These are phyloP conservation scores for Pestalotiopsis sp. DNA, from an alignment of 2,329 filamentous ascomycete species.

Conservation along the genomic window DNA sequence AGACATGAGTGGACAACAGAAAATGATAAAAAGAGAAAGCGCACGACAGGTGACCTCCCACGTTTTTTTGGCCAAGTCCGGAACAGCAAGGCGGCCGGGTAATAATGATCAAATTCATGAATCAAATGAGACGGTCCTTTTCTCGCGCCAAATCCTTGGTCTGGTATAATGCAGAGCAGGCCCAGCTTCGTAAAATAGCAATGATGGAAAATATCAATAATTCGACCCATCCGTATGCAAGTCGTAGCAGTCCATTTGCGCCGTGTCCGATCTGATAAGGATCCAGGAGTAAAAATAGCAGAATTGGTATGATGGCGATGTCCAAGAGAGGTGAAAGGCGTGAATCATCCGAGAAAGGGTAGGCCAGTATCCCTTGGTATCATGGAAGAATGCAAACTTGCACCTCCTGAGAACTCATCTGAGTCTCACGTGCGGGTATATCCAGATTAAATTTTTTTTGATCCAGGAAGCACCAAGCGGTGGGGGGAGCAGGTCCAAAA, in stretches of 20 bases:
- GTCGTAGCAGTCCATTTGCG: conserved; percentile 32
- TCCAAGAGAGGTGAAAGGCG: conserved; percentile 19
- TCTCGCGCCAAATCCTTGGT: conserved; percentile 29
- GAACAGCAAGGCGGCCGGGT: conserved; percentile 40
- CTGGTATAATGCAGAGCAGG: conserved; percentile 29
- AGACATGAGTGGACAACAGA: conserved; percentile 18
- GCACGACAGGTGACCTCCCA: conserved; percentile 27
- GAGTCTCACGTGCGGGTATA: conserved; percentile 33
- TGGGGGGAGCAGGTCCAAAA: conserved; percentile 26
- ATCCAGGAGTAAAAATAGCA: conserved; percentile 22
- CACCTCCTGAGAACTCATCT: conserved; percentile 32
- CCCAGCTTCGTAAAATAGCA: conserved; percentile 26
- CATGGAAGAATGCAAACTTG: conserved; percentile 35
- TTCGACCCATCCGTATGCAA: conserved; percentile 34
- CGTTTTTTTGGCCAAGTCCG: conserved; percentile 34
- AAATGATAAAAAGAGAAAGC: conserved; percentile 21
- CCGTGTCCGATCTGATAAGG: conserved; percentile 33
- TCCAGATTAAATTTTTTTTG: conserved; percentile 30
- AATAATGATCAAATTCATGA: conserved; percentile 29
- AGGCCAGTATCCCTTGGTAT: conserved; percentile 21
- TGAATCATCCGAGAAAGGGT: conserved; percentile 11
- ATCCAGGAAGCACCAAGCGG: conserved; percentile 26
- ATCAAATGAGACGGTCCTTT: conserved; percentile 28
- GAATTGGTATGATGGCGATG: conserved; percentile 13
- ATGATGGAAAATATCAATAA: conserved; percentile 31